Evolutionary conservation across 1,284 basidiomycete species (phyloP), one percentile per base, ranked within the genome.

Genomic region (Tausonia pullulans): DNA sequence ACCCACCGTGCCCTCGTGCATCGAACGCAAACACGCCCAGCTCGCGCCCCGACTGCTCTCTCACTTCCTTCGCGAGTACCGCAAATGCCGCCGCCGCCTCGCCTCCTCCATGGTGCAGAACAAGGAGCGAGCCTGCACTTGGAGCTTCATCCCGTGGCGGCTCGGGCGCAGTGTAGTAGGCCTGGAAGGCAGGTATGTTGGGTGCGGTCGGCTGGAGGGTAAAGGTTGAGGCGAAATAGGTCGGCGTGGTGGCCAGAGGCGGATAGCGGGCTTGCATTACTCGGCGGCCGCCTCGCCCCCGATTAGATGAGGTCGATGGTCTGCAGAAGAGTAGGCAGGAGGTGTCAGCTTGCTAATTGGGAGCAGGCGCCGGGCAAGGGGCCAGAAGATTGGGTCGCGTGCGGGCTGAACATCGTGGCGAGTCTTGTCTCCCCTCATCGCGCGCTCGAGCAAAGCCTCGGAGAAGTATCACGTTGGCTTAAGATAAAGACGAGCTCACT

Each of bases 71-170:
- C 9, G 94, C 91, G 61, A 94, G 81, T 69, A 85, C 85, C 0
- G 96, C 94, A 74, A 93, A 98, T 67, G 85, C 90, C 67, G 97
- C 79, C 0, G 84, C 94, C 0, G 86, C 86, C 72, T 90, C 91
- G 2, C 96, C 95, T 0, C 90, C 95, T 0, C 96, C 95, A 71
- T 98, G 95, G 72, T 97, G 93, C 74, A 90, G 90, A 2, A 98
- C 81, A 72, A 98, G 83, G 3, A 95, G 83, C 0, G 86, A 84
- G 7, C 78, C 80, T 3, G 77, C 76, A n/a, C 79, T 62, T 43
- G 68, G 67, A 64, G 58, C 67, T 60, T 60, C 66, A 16, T 65
- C 79, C 79, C 52, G 73, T 72, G 60, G 72, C 78, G 81, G 40
- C n/a, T 62, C 5, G 71, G 70, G 11, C 40, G 76, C 81, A 0